phyloP scores from a whole-genome alignment of 176 grass and related monocot species.

The Carex pumila region DNA sequence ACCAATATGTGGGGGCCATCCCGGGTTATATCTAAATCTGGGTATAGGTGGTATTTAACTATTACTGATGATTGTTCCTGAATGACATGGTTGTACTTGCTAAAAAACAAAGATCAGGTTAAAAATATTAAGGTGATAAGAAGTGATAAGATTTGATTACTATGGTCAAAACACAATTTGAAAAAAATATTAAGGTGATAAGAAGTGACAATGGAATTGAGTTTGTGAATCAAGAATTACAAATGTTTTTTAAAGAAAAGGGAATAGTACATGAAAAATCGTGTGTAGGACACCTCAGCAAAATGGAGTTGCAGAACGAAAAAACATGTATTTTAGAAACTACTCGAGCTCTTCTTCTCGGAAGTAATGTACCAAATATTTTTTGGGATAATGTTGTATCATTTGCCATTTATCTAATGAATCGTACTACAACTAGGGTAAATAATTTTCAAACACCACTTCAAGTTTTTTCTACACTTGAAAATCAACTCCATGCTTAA shows the following conservation, averaged over 20 bases:
- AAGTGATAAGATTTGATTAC: not conserved
- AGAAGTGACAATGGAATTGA: not conserved
- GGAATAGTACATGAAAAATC: not conserved
- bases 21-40: not conserved
- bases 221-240: not conserved
- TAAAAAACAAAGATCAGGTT: not conserved
- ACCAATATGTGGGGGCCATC: not conserved
- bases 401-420: not conserved
- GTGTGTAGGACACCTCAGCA: not conserved
- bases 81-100: not conserved
- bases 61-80: not conserved
- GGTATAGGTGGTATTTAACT: not conserved
- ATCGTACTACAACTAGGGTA: not conserved
- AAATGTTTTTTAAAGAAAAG: not conserved
- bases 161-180: not conserved
- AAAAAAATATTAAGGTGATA: not conserved
- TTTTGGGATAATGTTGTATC: not conserved
- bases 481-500: not conserved
- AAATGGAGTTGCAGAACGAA: not conserved
- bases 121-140: not conserved
- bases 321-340: not conserved
- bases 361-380: not conserved
- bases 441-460: not conserved
- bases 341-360: accelerated
- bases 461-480: not conserved